These are phyloP conservation scores for Phytophthora pluvialis DNA, from an alignment of 352 stramenopile species.

Conservation along the genomic window DNA sequence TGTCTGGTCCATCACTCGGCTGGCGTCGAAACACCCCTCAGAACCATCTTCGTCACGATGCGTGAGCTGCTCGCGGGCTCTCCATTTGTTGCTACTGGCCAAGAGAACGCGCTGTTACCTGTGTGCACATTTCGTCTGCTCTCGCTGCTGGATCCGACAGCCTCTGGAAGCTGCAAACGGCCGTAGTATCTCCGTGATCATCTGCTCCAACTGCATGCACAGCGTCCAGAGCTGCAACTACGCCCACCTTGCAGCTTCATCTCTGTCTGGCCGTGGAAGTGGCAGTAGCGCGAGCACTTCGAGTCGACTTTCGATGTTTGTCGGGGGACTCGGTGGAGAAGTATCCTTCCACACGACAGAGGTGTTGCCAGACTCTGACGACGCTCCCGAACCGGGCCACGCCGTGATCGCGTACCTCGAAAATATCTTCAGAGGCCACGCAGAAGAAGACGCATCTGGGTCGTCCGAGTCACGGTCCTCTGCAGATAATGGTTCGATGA, in stretches of 20 bases:
- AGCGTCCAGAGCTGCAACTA: conserved; percentile 61
- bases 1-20: conserved; percentile 4
- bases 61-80: conserved; percentile 47
- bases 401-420: conserved; percentile 22
- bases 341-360: conserved; percentile 6
- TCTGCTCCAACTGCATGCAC: conserved; percentile 52
- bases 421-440: conserved; percentile 1
- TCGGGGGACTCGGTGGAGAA: conserved; percentile 5
- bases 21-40: not conserved
- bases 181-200: conserved; percentile 34
- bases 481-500: not conserved
- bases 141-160: conserved; percentile 32
- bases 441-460: not conserved
- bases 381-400: conserved; percentile 15
- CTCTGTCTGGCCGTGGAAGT: conserved; percentile 10
- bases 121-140: conserved; percentile 42
- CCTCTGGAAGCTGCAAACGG: conserved; percentile 35
- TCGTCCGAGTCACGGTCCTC: not conserved
- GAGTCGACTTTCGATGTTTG: conserved; percentile 19
- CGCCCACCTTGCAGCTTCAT: conserved; percentile 29
- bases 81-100: conserved; percentile 29
- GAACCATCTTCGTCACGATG: conserved; percentile 34
- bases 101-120: conserved; percentile 42
- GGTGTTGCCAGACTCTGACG: conserved; percentile 23
- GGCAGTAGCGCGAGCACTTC: conserved; percentile 20